Evolutionary conservation across 306 rosid species (phyloP), one percentile per base, ranked within the genome.

Genomic region (Cucurbita argyrosperma): DNA sequence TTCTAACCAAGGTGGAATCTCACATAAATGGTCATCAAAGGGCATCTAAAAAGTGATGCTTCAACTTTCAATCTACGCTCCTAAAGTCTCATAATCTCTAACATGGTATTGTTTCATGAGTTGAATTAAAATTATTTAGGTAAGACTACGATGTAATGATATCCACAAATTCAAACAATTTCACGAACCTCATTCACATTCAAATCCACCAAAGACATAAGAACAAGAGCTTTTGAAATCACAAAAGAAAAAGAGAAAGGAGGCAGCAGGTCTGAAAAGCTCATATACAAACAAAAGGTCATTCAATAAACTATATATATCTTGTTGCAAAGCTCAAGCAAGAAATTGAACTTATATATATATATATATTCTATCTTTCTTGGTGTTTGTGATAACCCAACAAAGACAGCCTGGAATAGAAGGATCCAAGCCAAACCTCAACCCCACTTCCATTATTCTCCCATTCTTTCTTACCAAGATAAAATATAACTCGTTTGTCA

Each of bases 381-480:
- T 60, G 67, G 67, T 60, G 5, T 60, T 14, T 60, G 67, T 12
- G 67, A 12, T 60, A 9, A 9, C 67, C 67, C 7, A 57, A 57
- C 16, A 60, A 71, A 30, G 60, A 51, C 61, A 71, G 75, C 4
- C 75, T 50, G 75, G 19, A 49, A 70, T 49, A 57, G 18, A 71
- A 71, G 75, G 75, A 51, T 71, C 58, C 55, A 46, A 71, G 37
- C 75, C 66, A 12, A 35, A 26, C 66, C 66, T 12, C 59, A 50
- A 70, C 60, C 75, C 61, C 75, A 71, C 60, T 71, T 23, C 55
- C 43, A 69, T 21, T 43, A 47, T 69, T 69, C 38, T n/a, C 46
- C 10, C 18, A 8, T 19, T 3, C 13, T 55, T 21, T 19, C 13
- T 23, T 39, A n/a, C 47, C 39, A 40, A 65, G 42, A 39, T 39